Base-by-base conservation (phyloP, 2,329 filamentous ascomycete species). In the Penicillium palitans region DNA sequence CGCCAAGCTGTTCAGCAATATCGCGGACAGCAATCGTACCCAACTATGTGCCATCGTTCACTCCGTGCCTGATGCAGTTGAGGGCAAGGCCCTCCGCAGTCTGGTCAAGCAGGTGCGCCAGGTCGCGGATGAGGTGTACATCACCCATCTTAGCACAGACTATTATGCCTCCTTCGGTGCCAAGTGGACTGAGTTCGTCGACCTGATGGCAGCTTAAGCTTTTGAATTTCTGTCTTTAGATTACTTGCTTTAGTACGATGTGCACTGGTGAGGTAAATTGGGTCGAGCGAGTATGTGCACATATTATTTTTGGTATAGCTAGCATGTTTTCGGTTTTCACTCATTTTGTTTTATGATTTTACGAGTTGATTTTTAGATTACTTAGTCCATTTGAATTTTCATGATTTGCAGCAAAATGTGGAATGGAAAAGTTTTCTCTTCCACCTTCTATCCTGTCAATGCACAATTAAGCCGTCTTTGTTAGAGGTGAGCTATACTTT, bases 161-260 rank as follows among this genome's bases (percentile, higher is more conserved):
- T 78, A 77, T 62, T 79, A 78, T 63, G 70, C 76, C 35, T 70
- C 69, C 41, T 79, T 78, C 64, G 75, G 75, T 41, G 42, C 50
- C 12, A 65, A 66, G 41, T 78, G 76, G 76, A 52, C 52, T 13
- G 72, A 73, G 13, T 78, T 78, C 66, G 72, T 76, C 21, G 62
- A 67, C 53, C 54, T 73, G 57, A 73, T 74, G 71, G 70, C 66
- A 7, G 58, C 61, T 25, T 69, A 55, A 61, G 31, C 27, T 10
- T 10, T 17, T 31, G 1, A 6, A 24, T 27, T 25, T 29, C 17
- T 29, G 8, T 27, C 13, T 25, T 27, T 42, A 19, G 29, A 55
- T 19, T 17, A 33, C 9, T 52, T 53, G 29, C 21, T 48, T 24
- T 33, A 10, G 41, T 24, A 40, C 51, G 35, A 50, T 52, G 12